phyloP scores from a whole-genome alignment of 1,284 basidiomycete species.

The Bjerkandera adusta region DNA sequence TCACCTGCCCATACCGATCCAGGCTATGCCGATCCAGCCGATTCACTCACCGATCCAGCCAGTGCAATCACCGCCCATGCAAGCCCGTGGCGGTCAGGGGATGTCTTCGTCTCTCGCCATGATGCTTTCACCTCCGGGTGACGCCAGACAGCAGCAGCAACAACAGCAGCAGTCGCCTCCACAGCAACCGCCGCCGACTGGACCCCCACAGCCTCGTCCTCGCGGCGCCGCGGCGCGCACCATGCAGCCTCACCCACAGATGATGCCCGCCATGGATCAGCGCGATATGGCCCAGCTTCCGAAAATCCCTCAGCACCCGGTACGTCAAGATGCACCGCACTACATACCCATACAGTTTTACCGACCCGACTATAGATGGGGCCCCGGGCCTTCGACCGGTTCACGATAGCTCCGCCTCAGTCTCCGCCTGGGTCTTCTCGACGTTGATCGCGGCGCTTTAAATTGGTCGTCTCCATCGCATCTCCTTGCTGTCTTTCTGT shows the following conservation, averaged over 20 bases:
- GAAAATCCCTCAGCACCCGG: constrained; percentile 5
- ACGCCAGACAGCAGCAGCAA: not conserved
- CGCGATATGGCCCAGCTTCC: too few relatives aligned
- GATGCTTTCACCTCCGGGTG: constrained; percentile 28
- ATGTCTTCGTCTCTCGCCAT: constrained; percentile 33
- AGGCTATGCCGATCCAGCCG: constrained; percentile 19
- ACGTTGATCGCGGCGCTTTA: not conserved
- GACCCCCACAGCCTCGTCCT: not conserved
- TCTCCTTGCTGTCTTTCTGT: not conserved
- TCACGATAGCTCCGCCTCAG: constrained; percentile 2
- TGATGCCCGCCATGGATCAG: too few relatives aligned
- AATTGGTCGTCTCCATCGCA: not conserved
- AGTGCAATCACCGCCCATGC: constrained; percentile 19
- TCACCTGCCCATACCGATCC: constrained; percentile 8
- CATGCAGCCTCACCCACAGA: not conserved
- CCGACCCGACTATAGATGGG: constrained; percentile 5
- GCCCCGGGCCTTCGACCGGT: constrained; percentile 5
- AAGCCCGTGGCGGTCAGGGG: constrained; percentile 18
- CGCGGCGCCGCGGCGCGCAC: too few relatives aligned
- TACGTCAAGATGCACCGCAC: not conserved
- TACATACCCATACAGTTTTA: not conserved
- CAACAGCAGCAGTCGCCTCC: not conserved
- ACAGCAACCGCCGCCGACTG: not conserved
- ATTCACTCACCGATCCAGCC: constrained; percentile 17
- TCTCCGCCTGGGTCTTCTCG: constrained; percentile 2